Percentiles rank a stretch among this genome's conserved stretches.
Conservation (phyloP, 2,329 filamentous ascomycete species). For the Magnaporthiopsis rhizophila region DNA sequence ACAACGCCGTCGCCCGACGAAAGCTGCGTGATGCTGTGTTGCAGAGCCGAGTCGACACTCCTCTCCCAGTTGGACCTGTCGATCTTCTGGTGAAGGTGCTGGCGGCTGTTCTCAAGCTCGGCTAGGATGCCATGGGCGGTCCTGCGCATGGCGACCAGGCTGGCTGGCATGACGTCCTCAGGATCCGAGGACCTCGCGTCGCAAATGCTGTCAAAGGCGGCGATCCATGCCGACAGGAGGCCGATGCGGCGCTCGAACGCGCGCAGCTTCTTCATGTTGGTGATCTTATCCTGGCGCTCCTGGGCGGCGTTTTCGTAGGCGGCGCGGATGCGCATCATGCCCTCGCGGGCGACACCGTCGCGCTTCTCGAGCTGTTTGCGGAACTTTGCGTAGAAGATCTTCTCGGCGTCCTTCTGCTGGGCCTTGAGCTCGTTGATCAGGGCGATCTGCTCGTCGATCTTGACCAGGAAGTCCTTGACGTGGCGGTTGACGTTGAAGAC, state of each 20-base stretch:
- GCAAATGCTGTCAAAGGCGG: slow-evolving; percentile 78
- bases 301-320: slow-evolving; percentile 74
- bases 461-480: slow-evolving; percentile 98
- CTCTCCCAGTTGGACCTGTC: slow-evolving; percentile 81
- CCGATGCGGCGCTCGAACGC: slow-evolving; percentile 78
- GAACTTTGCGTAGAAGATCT: slow-evolving; percentile 77
- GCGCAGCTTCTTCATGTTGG: slow-evolving; percentile 71
- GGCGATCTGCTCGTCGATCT: slow-evolving; percentile 98
- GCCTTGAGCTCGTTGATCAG: slow-evolving; percentile 92
- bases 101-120: slow-evolving; percentile 82
- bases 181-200: slow-evolving; percentile 53
- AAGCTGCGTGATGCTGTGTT: slow-evolving; percentile 75
- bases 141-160: slow-evolving; percentile 69
- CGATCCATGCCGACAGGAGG: slow-evolving; percentile 85
- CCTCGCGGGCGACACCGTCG: slow-evolving; percentile 67
- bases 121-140: slow-evolving; percentile 81
- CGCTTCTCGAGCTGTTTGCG: slow-evolving; percentile 84
- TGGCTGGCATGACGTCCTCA: slow-evolving; percentile 59
- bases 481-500: slow-evolving; percentile 98
- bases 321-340: slow-evolving; percentile 66
- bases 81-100: slow-evolving; percentile 81
- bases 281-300: slow-evolving; percentile 72
- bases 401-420: slow-evolving; percentile 84
- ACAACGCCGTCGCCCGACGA: slow-evolving; percentile 57
- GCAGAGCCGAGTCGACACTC: slow-evolving; percentile 76